Evolutionary conservation across 1,139 yeast genomes (phyloP), one percentile per base, ranked within the genome.

Genomic region (Arxiozyma telluris): DNA sequence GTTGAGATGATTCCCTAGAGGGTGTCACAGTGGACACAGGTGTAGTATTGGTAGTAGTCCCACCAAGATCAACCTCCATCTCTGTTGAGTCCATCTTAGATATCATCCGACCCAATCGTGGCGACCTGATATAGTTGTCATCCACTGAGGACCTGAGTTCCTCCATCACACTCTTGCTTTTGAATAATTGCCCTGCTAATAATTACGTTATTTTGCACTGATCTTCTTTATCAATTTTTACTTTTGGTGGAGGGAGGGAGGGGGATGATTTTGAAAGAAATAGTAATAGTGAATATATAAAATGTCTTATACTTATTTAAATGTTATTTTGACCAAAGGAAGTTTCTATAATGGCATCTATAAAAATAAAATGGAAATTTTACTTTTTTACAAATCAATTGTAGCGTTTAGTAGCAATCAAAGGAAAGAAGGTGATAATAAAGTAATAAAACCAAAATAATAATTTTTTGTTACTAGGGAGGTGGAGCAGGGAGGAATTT

Each of bases 1-100:
- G 47, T 30, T 45, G 47, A 5, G 47, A 45, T 20, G 47, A 45
- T 20, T 45, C 47, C 15, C 47, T 45, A 5, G 47, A 45, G 4
- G 47, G 47, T 11, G 47, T 45, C 20, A 45, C 41, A 5, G 47
- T 45, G 20, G 47, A 38, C 3, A 45, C 47, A 30, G 47, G 47
- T 18, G 47, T 23, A 20, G 27, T 30, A 30, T 45, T 45, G 18
- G 47, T 45, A 1, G 47, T 45, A n/a, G 47, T 45, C 1, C 47
- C 47, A 20, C 47, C 47, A 20, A 45, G 41, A 18, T 27, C 47
- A 30, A 22, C 34, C 8, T 45, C 47, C 20, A 17, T 15, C 20
- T 45, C 47, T 17, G 6, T 45, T 5, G 23, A 9, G n/a, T 45
- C 25, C 25, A 45, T 8, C 11, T 22, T 44, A 11, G 39, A 23